These are phyloP conservation scores for Pseudogymnoascus pannorum DNA, from an alignment of 2,329 filamentous ascomycete genomes.

Conservation along the genomic window DNA sequence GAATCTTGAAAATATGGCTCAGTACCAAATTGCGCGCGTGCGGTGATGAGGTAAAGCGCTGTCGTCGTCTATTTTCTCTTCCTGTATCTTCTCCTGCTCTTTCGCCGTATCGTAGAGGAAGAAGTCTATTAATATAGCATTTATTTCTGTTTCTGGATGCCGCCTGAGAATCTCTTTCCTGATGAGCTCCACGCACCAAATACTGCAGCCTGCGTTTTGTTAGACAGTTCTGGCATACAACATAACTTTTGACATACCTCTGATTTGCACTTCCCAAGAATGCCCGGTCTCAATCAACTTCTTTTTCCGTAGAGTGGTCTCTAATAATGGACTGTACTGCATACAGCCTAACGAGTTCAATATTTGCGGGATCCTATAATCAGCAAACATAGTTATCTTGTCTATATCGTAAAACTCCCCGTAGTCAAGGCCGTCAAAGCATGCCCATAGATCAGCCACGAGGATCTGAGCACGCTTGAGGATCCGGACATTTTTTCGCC, in stretches of 20 bases:
- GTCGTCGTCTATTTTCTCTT: constrained; percentile 33
- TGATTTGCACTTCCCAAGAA: constrained; percentile 76
- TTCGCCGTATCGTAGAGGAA: constrained; percentile 96
- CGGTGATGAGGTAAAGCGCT: constrained; percentile 71
- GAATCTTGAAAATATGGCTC: constrained; percentile 11
- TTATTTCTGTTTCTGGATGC: constrained; percentile 65
- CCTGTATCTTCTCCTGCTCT: constrained; percentile 59
- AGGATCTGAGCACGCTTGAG: constrained; percentile 95
- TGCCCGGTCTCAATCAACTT: constrained; percentile 63
- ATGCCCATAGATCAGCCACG: constrained; percentile 94
- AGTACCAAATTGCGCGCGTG: constrained; percentile 94
- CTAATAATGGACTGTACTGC: constrained; percentile 73
- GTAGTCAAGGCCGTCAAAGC: constrained; percentile 73
- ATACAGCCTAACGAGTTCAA: constrained; percentile 76
- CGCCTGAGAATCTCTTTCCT: constrained; percentile 67
- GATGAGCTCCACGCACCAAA: constrained; percentile 93
- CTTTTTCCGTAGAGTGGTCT: constrained; percentile 58
- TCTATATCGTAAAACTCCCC: constrained; percentile 86
- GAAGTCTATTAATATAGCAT: constrained; percentile 94
- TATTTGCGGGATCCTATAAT: constrained; percentile 95
- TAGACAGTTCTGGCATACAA: constrained; percentile 7
- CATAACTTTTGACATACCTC: constrained; percentile 47
- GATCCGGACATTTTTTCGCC: constrained; percentile 64
- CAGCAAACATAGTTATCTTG: constrained; percentile 96
- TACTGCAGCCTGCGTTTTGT: constrained; percentile 62